These are phyloP conservation scores for Podospora sp. DNA, from an alignment of 495 filamentous ascomycete species.

Conservation along the genomic window DNA sequence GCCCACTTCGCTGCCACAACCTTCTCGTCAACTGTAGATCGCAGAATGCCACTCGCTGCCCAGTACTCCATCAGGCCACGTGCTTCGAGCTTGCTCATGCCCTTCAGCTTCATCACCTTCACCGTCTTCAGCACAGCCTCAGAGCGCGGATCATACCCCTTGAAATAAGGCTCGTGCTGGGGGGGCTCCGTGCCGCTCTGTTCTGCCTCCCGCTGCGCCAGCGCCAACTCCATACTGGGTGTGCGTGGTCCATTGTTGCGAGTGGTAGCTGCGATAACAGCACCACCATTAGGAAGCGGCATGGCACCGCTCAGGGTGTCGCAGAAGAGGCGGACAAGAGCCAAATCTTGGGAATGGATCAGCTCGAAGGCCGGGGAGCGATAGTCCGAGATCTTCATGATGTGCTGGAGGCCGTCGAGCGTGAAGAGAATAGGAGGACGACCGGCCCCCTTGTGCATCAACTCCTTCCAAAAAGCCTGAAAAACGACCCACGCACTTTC, in stretches of 20 bases:
- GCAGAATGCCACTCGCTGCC: constrained; percentile 79
- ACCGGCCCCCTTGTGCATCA: constrained; percentile 56
- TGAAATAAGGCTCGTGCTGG: constrained; percentile 61
- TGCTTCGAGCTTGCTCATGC: constrained; percentile 74
- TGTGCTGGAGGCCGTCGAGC: constrained; percentile 76
- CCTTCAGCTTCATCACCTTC: constrained; percentile 55
- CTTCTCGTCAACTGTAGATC: constrained; percentile 66
- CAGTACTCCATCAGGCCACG: constrained; percentile 90
- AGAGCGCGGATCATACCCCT: constrained; percentile 68
- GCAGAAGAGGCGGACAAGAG: constrained; percentile 73
- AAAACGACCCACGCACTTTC: constrained; percentile 80
- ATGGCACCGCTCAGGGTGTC: constrained; percentile 63
- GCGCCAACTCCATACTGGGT: constrained; percentile 65
- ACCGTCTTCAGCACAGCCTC: constrained; percentile 58
- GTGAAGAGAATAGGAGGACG: constrained; percentile 79
- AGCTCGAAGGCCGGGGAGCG: constrained; percentile 63
- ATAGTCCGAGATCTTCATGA: constrained; percentile 77
- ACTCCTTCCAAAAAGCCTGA: constrained; percentile 76
- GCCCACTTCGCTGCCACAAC: constrained; percentile 84
- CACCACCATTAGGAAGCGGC: constrained; percentile 73
- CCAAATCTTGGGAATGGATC: constrained; percentile 87
- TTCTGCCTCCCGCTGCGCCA: constrained; percentile 55
- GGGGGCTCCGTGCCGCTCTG: constrained; percentile 49
- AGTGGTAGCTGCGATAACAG: constrained; percentile 72
- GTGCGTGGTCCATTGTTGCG: constrained; percentile 63